phyloP scores from a whole-genome alignment of 2,329 filamentous ascomycete species.

The Falciphora oryzae region DNA sequence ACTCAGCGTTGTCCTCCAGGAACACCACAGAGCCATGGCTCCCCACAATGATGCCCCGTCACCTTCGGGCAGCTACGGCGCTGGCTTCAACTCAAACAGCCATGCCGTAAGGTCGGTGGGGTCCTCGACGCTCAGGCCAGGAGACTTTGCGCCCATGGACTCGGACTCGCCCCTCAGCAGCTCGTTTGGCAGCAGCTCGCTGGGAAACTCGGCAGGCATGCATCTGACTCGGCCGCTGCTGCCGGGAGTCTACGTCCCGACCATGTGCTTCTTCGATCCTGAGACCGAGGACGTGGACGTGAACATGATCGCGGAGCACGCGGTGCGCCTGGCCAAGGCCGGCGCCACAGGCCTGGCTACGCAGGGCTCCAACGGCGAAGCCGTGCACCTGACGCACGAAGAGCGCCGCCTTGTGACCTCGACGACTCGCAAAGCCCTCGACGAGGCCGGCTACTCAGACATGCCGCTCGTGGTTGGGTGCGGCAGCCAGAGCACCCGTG shows the following conservation, averaged over 20 bases:
- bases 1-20: background rate
- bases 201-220: slow-evolving; percentile 23
- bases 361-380: slow-evolving; percentile 79
- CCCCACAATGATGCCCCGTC: slow-evolving; percentile 43
- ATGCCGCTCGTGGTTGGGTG: slow-evolving; percentile 74
- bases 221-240: slow-evolving; percentile 31
- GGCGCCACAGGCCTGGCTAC: slow-evolving; percentile 70
- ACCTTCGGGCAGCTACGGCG: slow-evolving; percentile 38
- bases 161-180: slow-evolving; percentile 33
- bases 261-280: slow-evolving; percentile 65
- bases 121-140: slow-evolving; percentile 25
- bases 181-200: slow-evolving; percentile 34
- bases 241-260: slow-evolving; percentile 64
- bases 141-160: slow-evolving; percentile 22
- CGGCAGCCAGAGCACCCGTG: slow-evolving; percentile 66
- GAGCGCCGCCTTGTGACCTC: slow-evolving; percentile 65
- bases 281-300: slow-evolving; percentile 62
- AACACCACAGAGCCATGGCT: slow-evolving; percentile 28
- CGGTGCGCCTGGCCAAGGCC: slow-evolving; percentile 65
- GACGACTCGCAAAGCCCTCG: slow-evolving; percentile 63
- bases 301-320: slow-evolving; percentile 51
- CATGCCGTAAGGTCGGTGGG: slow-evolving; percentile 27
- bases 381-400: slow-evolving; percentile 66
- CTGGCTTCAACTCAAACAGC: slow-evolving; percentile 28
- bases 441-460: slow-evolving; percentile 56